These are phyloP conservation scores for Prosopis cineraria DNA, from an alignment of 306 rosid genomes.

Conservation along the genomic window DNA sequence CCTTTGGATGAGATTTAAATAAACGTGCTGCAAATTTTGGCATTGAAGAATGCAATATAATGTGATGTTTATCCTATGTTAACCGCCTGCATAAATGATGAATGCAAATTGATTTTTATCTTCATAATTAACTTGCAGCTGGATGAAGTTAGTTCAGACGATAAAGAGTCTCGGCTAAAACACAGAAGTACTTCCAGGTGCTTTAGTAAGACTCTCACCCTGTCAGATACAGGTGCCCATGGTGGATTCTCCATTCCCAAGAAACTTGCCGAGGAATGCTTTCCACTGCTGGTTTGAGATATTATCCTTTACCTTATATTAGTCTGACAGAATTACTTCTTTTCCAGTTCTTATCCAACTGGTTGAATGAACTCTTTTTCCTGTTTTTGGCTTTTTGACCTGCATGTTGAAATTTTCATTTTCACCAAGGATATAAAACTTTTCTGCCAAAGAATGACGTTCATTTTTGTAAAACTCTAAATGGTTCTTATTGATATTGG, in stretches of 20 bases:
- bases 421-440: constrained; percentile 5
- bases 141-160: constrained; percentile 30
- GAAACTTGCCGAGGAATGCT: constrained; percentile 56
- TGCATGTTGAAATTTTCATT: neutral
- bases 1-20: neutral
- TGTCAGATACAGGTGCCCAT: constrained; percentile 71
- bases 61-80: constrained; percentile 7
- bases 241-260: constrained; percentile 79
- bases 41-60: constrained; percentile 6
- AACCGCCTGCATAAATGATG: constrained; percentile 5
- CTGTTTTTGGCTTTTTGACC: constrained; percentile 9
- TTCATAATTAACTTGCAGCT: constrained; percentile 43
- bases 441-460: constrained; percentile 1
- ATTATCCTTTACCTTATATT: constrained; percentile 17
- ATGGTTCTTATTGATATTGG: neutral
- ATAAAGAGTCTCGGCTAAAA: constrained; percentile 8
- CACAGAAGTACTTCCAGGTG: constrained; percentile 31
- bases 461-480: neutral
- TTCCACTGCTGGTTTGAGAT: constrained; percentile 68
- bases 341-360: neutral
- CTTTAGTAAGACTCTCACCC: constrained; percentile 60
- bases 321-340: neutral
- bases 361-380: neutral
- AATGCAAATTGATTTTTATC: constrained; percentile 4
- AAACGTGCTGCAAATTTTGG: neutral